These are phyloP conservation scores for Leccinum variicolor DNA, from an alignment of 768 basidiomycete genomes.

Conservation along the genomic window DNA sequence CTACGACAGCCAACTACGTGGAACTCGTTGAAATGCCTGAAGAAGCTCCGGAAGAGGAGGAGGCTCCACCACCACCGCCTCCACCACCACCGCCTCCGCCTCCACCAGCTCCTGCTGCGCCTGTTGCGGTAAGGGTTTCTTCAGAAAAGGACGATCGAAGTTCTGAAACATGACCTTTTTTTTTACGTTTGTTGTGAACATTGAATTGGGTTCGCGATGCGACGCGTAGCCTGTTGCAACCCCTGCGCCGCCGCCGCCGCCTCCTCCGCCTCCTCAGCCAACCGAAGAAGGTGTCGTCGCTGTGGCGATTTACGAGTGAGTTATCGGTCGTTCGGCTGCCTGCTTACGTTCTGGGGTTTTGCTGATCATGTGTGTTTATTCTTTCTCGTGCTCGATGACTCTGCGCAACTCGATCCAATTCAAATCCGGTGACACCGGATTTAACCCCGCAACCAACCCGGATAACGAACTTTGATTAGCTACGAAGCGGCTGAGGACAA, in stretches of 20 bases:
- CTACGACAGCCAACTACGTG: constrained; percentile 76
- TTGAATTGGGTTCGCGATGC: neutral
- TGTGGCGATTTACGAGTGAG: constrained; percentile 63
- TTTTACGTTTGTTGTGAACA: neutral
- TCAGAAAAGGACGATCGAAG: neutral
- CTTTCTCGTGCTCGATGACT: neutral
- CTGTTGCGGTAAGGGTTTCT: constrained; percentile 36
- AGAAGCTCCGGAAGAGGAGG: constrained; percentile 36
- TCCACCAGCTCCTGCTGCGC: constrained; percentile 32
- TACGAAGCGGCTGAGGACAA: constrained; percentile 93
- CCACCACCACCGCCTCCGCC: constrained; percentile 58
- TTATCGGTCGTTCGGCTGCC: neutral
- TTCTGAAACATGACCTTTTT: neutral
- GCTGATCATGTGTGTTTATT: neutral
- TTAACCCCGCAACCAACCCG: no score
- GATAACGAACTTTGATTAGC: constrained; percentile 36
- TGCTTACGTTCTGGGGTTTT: neutral
- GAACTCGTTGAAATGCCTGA: constrained; percentile 59
- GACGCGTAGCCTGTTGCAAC: constrained; percentile 28
- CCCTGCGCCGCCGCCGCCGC: constrained; percentile 35
- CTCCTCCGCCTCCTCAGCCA: constrained; percentile 44
- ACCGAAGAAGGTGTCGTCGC: constrained; percentile 61
- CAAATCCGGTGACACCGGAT: neutral
- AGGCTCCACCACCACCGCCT: constrained; percentile 51
- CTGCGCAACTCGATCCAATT: neutral